Conservation (phyloP, 495 filamentous ascomycete genomes). For the Xylaria scruposa region DNA sequence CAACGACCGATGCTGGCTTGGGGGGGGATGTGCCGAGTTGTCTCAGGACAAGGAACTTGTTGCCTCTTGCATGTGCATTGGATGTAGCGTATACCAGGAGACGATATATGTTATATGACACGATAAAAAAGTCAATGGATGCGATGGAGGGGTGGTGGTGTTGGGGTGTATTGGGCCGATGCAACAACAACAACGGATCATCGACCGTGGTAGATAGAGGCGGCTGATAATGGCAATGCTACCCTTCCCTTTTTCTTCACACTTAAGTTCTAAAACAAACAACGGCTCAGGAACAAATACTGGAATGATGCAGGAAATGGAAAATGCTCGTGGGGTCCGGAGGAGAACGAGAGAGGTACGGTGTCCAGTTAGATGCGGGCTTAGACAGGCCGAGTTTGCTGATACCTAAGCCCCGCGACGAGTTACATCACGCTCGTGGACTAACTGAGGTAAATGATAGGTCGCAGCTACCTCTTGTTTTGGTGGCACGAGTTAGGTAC, state of each 20-base stretch:
- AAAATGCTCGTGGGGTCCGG: constrained; percentile 4
- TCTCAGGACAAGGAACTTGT: constrained; percentile 15
- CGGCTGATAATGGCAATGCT: constrained; percentile 18
- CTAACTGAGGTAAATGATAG: neutral
- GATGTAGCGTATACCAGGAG: neutral
- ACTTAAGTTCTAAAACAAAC: constrained; percentile 10
- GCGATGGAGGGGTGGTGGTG: neutral
- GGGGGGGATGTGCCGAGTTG: constrained; percentile 14
- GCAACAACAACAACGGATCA: constrained; percentile 2
- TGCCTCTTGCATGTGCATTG: constrained; percentile 11
- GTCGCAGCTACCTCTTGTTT: neutral
- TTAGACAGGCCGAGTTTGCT: neutral
- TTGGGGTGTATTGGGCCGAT: constrained; percentile 4
- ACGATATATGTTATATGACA: neutral
- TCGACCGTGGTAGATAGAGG: neutral
- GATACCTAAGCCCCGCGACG: constrained; percentile 11
- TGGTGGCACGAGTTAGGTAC: neutral
- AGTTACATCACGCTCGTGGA: constrained; percentile 2
- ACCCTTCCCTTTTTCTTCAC: neutral
- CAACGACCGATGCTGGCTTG: constrained; percentile 6
- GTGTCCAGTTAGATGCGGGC: neutral
- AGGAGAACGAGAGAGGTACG: neutral
- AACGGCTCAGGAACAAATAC: neutral
- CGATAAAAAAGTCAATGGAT: neutral
- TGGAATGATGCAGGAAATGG: neutral